Base-by-base conservation (phyloP, 495 filamentous ascomycete species). In the Hypoxylon lenormandii region DNA sequence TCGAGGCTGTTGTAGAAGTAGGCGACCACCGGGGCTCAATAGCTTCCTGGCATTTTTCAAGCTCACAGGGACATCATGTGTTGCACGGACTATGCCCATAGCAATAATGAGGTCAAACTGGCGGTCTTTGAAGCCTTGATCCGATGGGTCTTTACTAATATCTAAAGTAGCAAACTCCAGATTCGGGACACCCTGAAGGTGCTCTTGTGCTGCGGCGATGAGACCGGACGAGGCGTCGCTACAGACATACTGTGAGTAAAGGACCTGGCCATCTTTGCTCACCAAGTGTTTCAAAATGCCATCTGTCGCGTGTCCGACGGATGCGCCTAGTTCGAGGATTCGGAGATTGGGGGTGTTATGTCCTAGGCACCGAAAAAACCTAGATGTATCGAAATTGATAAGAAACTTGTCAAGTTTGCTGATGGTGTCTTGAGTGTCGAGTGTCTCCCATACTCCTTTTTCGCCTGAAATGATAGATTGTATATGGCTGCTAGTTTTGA, bases 31-130 rank as follows among this genome's bases (percentile, higher is more conserved):
- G 0, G 78, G 75, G 13, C 60, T 69, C 16, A 82, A 70, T 0
- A 80, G 56, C 13, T 61, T 70, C 2, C 72, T 72, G 0, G 81
- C 55, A 56, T 83, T 79, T 7, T 18, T n/a, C 0, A 85, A 49
- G 11, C 80, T 78, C 0, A 67, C 13, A 5, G 65, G 28, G 0
- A 85, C 26, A 11, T 37, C 71, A 10, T 74, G 61, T 0, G 82
- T 84, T 1, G 80, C 78, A 51, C 83, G 82, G 0, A 85, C 11
- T 6, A 50, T 63, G 33, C 75, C 74, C 3, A 64, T 52, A 2
- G 72, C 75, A 26, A 74, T 54, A n/a, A 75, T 60, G 3, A 75
- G 28, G 30, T 74, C 71, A 54, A 74, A 78, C 12, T 64, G 62
- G 1, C 46, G 48, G 5, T 26, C 13, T 13, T 74, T 58, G 26